Evolutionary conservation across 2,329 filamentous ascomycete genomes (phyloP).

Genomic region (Ploettnerulaceae sp.): DNA sequence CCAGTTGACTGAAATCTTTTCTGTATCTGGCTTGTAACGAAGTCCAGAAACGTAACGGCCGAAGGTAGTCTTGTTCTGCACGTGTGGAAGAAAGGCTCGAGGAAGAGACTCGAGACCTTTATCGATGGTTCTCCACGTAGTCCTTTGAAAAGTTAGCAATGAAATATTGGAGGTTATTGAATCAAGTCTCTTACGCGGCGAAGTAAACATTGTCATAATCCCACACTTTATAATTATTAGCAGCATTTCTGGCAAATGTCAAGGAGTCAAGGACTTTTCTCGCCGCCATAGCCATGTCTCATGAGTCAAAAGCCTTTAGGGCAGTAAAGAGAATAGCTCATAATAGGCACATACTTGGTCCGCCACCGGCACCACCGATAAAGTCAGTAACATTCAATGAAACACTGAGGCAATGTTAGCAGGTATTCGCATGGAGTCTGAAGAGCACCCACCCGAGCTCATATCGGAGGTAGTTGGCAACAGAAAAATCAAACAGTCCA

Average conservation of each 20-base stretch:
- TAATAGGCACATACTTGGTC: no score
- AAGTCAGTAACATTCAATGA: constrained; percentile 4
- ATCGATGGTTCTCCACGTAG: constrained; percentile 24
- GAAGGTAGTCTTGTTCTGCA: constrained; percentile 52
- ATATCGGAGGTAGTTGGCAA: constrained; percentile 65
- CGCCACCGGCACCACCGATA: background rate
- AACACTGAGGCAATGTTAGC: background rate
- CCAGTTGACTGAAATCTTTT: constrained; percentile 56
- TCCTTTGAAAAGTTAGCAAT: background rate
- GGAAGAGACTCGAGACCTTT: constrained; percentile 53
- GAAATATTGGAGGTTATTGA: background rate
- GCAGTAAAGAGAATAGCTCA: no score
- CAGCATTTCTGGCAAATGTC: no score
- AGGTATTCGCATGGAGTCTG: background rate
- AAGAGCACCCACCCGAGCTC: constrained; percentile 43
- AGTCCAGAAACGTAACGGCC: constrained; percentile 54
- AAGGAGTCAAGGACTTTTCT: no score
- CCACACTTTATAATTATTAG: constrained; percentile 8
- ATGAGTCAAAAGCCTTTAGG: no score
- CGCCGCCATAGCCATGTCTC: no score
- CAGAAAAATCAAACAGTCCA: constrained; percentile 66
- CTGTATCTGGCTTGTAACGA: constrained; percentile 44
- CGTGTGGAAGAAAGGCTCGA: constrained; percentile 55
- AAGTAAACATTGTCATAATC: constrained; percentile 27
- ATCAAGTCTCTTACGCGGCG: constrained; percentile 6